Evolutionary conservation across 1,284 basidiomycete genomes (phyloP), one percentile per base, ranked within the genome.

Genomic region (Rhodotorula sp.): DNA sequence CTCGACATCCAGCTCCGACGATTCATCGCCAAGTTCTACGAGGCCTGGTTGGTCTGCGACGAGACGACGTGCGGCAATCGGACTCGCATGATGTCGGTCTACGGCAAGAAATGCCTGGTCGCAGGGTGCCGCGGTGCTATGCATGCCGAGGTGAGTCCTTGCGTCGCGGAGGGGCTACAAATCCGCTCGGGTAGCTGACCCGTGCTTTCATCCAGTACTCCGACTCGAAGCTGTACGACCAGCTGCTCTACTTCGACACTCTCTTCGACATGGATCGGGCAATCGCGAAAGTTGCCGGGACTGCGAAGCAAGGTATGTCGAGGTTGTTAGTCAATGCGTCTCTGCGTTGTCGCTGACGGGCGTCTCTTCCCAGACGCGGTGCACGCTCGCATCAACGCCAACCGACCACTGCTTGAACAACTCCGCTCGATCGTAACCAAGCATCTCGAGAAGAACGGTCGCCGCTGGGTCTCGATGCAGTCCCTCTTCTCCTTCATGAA

Each of bases 41-140:
- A 96, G 77, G 89, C 89, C 10, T 94, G 91, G 90, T 90, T 87
- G 1, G 84, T 91, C 18, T 99, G 97, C 82, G 87, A 92, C 77
- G 96, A 97, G 75, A 84, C 87, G 46, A 90, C 89, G 3, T 99
- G 97, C 80, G 87, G 87, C 15, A 86, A 89, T 68, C 86, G 89
- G 29, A 94, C 94, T n/a, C 86, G 94, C 34, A 90, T 89, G 85
- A 93, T 97, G 89, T 86, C 91, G 57, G 93, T 98, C 0, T 97
- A 95, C 81, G 93, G 93, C 14, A 86, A 88, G 58, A 84, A 89
- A 62, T 97, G 94, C 80, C 81, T 94, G 71, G 85, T 78, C 20
- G 77, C 85, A 60, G 82, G 82, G 16, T 97, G 94, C 81, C 84
- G 80, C 67, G 91, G 91, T 0, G 84, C 80, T 7, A 89, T 92